A percentile compares a stretch with the other conserved stretches of the same genome.
Evolutionary conservation across 805 yeast species (phyloP).

Genomic region (Kurtzmaniella cleridarum): DNA sequence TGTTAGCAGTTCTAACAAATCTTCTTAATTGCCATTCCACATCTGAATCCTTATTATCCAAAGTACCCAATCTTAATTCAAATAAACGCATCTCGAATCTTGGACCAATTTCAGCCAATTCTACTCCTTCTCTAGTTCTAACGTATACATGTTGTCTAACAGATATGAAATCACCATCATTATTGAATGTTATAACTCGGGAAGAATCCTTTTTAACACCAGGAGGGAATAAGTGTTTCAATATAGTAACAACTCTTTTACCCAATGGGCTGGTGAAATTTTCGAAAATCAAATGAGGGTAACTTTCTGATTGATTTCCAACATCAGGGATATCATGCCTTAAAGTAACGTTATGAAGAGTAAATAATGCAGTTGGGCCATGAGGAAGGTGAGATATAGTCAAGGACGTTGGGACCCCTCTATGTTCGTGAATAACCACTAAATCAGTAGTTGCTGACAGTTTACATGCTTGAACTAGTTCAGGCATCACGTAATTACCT

Average conservation of each 20-base stretch:
- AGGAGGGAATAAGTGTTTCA: constrained; percentile 91
- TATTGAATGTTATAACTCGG: constrained; percentile 88
- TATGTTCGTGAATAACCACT: constrained; percentile 85
- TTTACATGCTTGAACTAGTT: constrained; percentile 77
- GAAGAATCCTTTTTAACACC: constrained; percentile 90
- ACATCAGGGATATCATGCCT: constrained; percentile 86
- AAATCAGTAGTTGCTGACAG: constrained; percentile 79
- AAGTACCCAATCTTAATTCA: constrained; percentile 82
- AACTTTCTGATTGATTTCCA: constrained; percentile 86
- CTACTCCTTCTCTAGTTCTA: constrained; percentile 81
- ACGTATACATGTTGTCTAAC: constrained; percentile 96
- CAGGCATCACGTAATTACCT: constrained; percentile 86
- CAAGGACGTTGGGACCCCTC: constrained; percentile 95
- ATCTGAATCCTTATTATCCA: constrained; percentile 95
- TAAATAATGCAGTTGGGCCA: constrained; percentile 94
- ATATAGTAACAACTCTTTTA: constrained; percentile 67
- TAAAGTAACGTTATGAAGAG: constrained; percentile 87
- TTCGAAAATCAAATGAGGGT: constrained; percentile 92
- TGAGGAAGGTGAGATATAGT: constrained; percentile 95
- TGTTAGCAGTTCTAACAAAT: constrained; percentile 89
- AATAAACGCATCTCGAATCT: constrained; percentile 93
- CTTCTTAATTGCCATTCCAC: constrained; percentile 95
- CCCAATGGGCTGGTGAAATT: constrained; percentile 81
- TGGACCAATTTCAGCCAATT: constrained; percentile 96
- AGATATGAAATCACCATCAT: constrained; percentile 84